Evolutionary conservation across 305 asterid genomes (phyloP), one percentile per base, ranked within the genome.

Genomic region (Caryopteris hybrid): DNA sequence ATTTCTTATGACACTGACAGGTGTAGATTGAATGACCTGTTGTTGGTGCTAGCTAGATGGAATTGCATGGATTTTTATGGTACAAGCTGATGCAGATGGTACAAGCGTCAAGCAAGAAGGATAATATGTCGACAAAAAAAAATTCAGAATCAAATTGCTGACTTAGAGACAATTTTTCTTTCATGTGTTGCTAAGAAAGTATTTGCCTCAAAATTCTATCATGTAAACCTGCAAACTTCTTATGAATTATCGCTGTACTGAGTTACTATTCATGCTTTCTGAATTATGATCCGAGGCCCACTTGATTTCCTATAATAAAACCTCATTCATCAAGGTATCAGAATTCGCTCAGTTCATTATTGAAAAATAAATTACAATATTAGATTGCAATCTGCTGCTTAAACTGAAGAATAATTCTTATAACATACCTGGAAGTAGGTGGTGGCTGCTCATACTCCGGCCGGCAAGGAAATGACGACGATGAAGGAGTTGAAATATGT

Each of bases 401-500:
- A 14, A 33, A 48, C n/a, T 50, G 62, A 52, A 36, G 52, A 52
- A 51, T 41, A 10, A 66, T 13, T 47, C 3, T 7, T 46, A 18
- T 13, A 17, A 54, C 47, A 13, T 63, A 88, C 92, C 95, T 71
- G 52, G 56, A 50, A 80, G 88, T 69, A 79, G 79, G 72, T 66
- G 61, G 70, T 79, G 81, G 69, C 83, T 68, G 74, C 75, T 38
- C 13, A 63, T 34, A n/a, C 83, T 80, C 66, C 84, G 58, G 42
- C 87, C 78, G 1, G 75, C 39, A 13, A 86, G 71, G 71, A 86
- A 81, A 69, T 85, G 83, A 55, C 81, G 89, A 16, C 84, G 80
- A 64, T 79, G 84, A 23, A 90, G 85, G 62, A 90, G 74, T 72
- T 83, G 93, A 69, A 83, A 87, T 72, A 89, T 74, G 65, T 84